Conservation (phyloP, 2,329 filamentous ascomycete genomes). For the Trichophyton verrucosum region DNA sequence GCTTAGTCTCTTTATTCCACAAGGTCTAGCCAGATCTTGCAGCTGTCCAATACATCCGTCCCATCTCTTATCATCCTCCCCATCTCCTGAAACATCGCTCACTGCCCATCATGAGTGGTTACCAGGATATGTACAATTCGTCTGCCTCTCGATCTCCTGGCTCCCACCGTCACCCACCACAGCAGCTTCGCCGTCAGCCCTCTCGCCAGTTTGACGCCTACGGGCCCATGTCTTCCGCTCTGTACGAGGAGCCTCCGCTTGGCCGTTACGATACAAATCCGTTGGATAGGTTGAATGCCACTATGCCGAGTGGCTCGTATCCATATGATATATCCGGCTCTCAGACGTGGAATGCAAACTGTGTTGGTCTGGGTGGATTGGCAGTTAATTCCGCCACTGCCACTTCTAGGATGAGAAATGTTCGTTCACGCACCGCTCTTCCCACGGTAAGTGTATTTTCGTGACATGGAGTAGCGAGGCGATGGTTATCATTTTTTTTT, state of each 20-base stretch:
- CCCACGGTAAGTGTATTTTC: conserved; percentile 53
- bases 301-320: conserved; percentile 46
- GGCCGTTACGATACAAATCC: conserved; percentile 45
- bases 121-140: conserved; percentile 48
- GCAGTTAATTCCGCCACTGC: conserved; percentile 44
- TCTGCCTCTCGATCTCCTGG: conserved; percentile 57
- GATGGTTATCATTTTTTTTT: neutral
- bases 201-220: conserved; percentile 70
- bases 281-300: conserved; percentile 47
- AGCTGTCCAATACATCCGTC: neutral
- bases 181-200: conserved; percentile 55
- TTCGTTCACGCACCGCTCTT: conserved; percentile 48
- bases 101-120: conserved; percentile 22
- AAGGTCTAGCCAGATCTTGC: conserved; percentile 2
- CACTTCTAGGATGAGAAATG: conserved; percentile 43
- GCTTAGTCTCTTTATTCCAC: conserved; percentile 2
- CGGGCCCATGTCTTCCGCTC: conserved; percentile 50
- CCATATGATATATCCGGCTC: conserved; percentile 55
- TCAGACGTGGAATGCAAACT: conserved; percentile 71
- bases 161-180: conserved; percentile 54
- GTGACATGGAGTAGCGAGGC: neutral
- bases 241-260: conserved; percentile 55
- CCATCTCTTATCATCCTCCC: neutral
- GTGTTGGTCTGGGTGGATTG: conserved; percentile 54
- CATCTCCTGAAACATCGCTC: neutral